These are phyloP conservation scores for Sambucus nigra DNA, from an alignment of 129 eudicot genomes.

Conservation along the genomic window DNA sequence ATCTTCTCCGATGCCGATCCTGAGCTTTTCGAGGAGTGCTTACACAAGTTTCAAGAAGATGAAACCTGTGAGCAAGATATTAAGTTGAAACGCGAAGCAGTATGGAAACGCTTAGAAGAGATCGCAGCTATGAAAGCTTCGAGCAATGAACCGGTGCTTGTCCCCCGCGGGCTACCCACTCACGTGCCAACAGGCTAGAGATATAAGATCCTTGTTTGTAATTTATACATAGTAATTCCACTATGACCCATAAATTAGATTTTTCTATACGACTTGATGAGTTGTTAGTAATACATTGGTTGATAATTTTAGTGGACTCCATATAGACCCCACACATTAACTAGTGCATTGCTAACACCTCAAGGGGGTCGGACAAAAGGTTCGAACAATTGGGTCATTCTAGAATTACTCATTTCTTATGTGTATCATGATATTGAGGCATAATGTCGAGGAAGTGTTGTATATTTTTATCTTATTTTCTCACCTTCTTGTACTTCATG, in stretches of 20 bases:
- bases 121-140: constrained; percentile 48
- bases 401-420: no score
- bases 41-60: constrained; percentile 53
- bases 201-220: neutral
- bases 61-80: constrained; percentile 48
- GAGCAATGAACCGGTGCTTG: constrained; percentile 31
- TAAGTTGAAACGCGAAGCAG: constrained; percentile 44
- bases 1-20: constrained; percentile 63
- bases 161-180: constrained; percentile 20
- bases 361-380: no score
- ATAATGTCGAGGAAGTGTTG: no score
- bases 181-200: constrained; percentile 23
- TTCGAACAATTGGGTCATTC: no score
- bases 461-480: neutral
- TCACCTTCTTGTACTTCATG: neutral
- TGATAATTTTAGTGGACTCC: neutral
- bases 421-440: no score
- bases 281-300: neutral
- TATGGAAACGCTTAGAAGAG: constrained; percentile 69
- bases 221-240: no score
- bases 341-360: no score
- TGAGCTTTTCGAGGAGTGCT: constrained; percentile 63
- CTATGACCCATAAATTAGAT: no score
- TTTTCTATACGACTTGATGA: constrained; percentile 3
- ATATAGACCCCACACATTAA: no score